Evolutionary conservation across 164 flowering plant genomes (phyloP).

Genomic region (Magnolia sinica): DNA sequence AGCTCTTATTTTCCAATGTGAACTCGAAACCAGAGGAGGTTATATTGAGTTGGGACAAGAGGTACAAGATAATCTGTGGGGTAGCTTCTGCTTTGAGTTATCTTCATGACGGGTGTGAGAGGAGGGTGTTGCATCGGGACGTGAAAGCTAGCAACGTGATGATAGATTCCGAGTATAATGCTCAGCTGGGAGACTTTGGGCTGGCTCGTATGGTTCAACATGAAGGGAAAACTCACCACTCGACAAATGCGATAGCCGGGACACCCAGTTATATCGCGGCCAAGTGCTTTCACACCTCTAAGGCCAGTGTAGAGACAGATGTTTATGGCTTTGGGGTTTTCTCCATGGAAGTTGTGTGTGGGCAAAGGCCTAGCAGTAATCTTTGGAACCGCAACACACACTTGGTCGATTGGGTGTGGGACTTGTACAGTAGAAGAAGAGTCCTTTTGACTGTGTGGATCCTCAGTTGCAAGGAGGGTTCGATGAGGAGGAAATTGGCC

Average conservation of each 20-base stretch:
- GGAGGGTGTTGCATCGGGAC: constrained; percentile 46
- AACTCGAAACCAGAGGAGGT: constrained; percentile 13
- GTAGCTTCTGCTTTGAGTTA: constrained; percentile 48
- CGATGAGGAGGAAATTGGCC: constrained; percentile 30
- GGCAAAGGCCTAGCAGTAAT: constrained; percentile 54
- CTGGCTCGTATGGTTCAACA: constrained; percentile 29
- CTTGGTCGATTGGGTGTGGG: constrained; percentile 54
- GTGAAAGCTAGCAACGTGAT: constrained; percentile 50
- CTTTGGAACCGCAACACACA: constrained; percentile 7
- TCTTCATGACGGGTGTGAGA: constrained; percentile 54
- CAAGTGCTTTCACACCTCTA: constrained; percentile 42
- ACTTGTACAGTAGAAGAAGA: constrained; percentile 34
- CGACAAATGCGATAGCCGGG: constrained; percentile 22
- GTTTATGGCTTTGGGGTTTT: constrained; percentile 62
- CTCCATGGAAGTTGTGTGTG: constrained; percentile 42
- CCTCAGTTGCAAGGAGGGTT: constrained; percentile 21
- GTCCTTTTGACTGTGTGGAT: constrained; percentile 35
- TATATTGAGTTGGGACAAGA: constrained; percentile 22
- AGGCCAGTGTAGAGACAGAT: constrained; percentile 46
- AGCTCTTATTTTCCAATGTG: constrained; percentile 25
- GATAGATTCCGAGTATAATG: constrained; percentile 47
- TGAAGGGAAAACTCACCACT: not conserved
- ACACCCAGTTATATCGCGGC: constrained; percentile 59
- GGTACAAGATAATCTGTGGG: constrained; percentile 41
- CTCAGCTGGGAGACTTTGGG: constrained; percentile 53